These are phyloP conservation scores for Cryptococcus sp. DNA, from an alignment of 1,284 basidiomycete genomes.

Conservation along the genomic window DNA sequence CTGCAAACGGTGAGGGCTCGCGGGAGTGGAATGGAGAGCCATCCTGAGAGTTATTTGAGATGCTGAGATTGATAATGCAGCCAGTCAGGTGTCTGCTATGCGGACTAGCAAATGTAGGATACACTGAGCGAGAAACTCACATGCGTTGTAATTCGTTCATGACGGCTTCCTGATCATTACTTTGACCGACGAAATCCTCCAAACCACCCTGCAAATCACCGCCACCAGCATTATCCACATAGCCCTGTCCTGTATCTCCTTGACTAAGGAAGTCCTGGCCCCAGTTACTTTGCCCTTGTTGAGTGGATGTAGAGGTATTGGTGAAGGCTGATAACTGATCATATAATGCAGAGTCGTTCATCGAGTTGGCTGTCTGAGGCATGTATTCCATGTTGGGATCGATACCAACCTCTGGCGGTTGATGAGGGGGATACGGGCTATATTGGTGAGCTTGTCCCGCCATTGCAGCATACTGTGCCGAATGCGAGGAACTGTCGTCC, in stretches of 20 bases:
- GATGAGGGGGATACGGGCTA: conserved; percentile 14
- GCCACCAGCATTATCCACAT: not conserved
- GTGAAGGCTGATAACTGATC: conserved; percentile 18
- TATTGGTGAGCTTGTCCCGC: conserved; percentile 6
- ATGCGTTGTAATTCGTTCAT: conserved; percentile 42
- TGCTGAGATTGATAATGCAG: not conserved
- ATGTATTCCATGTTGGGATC: conserved; percentile 4
- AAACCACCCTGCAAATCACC: not conserved
- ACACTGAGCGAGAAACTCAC: conserved; percentile 37
- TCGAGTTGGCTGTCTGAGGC: conserved; percentile 12
- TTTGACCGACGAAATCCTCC: not conserved
- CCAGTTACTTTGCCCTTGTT: conserved; percentile 8
- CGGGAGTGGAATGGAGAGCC: not conserved
- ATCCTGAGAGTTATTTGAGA: not conserved
- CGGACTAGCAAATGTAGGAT: no score
- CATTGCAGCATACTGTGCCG: conserved; percentile 2
- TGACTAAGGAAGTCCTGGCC: conserved; percentile 20
- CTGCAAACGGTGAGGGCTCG: not conserved
- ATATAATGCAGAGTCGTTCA: conserved; percentile 10
- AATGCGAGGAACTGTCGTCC: conserved; percentile 2
- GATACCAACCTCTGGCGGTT: conserved; percentile 8
- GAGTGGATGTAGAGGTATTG: conserved; percentile 6
- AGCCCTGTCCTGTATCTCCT: not conserved
- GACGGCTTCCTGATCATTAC: conserved; percentile 23
- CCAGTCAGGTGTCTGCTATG: no score